Evolutionary conservation across 352 stramenopile species (phyloP), one percentile per base, ranked within the genome.

Genomic region (Phytophthora multivora): DNA sequence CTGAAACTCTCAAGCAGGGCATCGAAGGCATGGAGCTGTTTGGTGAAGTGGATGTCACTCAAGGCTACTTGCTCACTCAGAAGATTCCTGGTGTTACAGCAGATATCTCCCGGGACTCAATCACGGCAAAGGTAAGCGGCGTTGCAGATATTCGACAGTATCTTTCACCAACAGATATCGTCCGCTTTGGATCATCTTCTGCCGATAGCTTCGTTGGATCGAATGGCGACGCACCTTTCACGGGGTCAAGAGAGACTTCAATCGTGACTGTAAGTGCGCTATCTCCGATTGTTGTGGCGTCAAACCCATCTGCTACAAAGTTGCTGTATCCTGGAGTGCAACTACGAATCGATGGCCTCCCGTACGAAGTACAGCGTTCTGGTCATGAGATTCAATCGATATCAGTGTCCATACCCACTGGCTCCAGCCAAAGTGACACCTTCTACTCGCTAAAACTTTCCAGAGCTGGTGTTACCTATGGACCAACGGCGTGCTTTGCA

Each of bases 341-440:
- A 18, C 54, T 99, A 1, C 83, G 94, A 12, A 82, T 98, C 30
- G 90, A 93, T 58, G 94, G 87, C 0, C 74, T 95, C n/a, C 74
- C 73, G 3, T 98, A 98, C 63, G 68, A 73, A 0, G 69, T 99
- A 1, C 63, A 89, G 38, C 89, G 83, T 25, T 98, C 93, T 2
- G 93, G 95, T 12, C 72, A 89, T 23, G 95, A 98, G 60, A 75
- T 98, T n/a, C 94, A 99, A 51, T 89, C 73, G 0, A 50, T 94
- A 11, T 72, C 72, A 0, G 68, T 83, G 16, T 66, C 75, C 19
- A 62, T 88, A 13, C 77, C 73, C 2, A 59, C 47, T 13, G 53
- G 30, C 0, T 73, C 60, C 4, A 64, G 21, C 21, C 61, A 47
- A 52, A 39, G 11, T 42, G 15, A 42, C 8, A 38, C 57, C 11